A percentile compares a stretch with the other conserved stretches of the same genome.
Conservation (phyloP, 116 monocot species). For the Dioscorea cayenensis region DNA sequence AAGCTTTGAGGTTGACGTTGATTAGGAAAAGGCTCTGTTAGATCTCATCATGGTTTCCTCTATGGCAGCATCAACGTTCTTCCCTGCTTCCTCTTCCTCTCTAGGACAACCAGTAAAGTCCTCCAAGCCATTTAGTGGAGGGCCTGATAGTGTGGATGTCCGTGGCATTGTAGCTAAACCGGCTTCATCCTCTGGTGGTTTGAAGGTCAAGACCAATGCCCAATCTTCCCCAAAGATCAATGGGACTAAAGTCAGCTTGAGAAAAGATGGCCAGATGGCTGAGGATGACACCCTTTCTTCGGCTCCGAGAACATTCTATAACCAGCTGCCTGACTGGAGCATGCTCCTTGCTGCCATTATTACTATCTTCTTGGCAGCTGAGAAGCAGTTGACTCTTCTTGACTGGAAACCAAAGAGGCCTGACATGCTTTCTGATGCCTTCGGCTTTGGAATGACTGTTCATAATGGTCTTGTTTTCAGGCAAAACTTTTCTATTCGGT, state of each 20-base stretch:
- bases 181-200: conserved; percentile 22
- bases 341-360: conserved; percentile 84
- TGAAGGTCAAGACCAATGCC: conserved; percentile 61
- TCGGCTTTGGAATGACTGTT: conserved; percentile 56
- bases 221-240: conserved; percentile 73
- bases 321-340: conserved; percentile 83
- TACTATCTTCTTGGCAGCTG: conserved; percentile 77
- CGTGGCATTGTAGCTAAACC: conserved; percentile 52
- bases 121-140: conserved; percentile 26
- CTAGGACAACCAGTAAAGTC: conserved; percentile 16
- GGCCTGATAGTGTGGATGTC: conserved; percentile 40
- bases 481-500: conserved; percentile 82
- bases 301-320: conserved; percentile 68
- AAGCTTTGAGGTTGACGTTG: not conserved
- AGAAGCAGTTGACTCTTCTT: conserved; percentile 75
- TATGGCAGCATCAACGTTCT: conserved; percentile 41
- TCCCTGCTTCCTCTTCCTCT: conserved; percentile 42
- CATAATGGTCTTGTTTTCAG: conserved; percentile 62
- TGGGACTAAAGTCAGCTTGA: conserved; percentile 47
- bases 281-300: conserved; percentile 40
- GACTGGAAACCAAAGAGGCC: conserved; percentile 76
- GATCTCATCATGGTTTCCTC: conserved; percentile 28
- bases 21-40: not conserved
- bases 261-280: conserved; percentile 26
- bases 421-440: conserved; percentile 72